Base-by-base conservation (phyloP, 106 monocot species). In the Dioscorea alata region DNA sequence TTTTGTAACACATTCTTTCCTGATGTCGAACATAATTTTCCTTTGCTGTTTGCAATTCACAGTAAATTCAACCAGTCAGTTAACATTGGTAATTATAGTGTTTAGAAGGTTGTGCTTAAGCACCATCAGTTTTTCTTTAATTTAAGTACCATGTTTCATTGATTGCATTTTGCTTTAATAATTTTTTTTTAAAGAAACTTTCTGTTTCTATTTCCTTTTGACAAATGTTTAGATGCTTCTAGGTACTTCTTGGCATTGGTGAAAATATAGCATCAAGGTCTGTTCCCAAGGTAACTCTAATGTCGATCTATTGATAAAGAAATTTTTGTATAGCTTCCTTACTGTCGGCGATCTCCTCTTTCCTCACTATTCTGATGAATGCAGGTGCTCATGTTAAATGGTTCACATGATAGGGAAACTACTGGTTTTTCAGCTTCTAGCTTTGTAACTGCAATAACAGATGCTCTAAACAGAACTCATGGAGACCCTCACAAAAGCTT, bases 391-490 rank as follows among this genome's bases (percentile, higher is more conserved):
- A 61, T 99, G 19, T 78, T 99, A 60, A 99, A 99, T 85, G 92
- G 92, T 61, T 85, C 87, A 32, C 83, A 90, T 79, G 92, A 99
- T 67, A 87, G 97, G 70, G 97, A 97, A 79, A 97, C 97, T 61
- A 22, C 69, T 57, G 86, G 89, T 1, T 77, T 92, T 50, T 80
- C 86, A 70, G 92, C 97, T 63, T 89, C 92, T 57, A 78, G 77
- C 64, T 97, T 97, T 79, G 87, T 97, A 54, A 78, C 86, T 75
- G 89, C 92, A 67, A 87, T 97, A 24, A 85, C 92, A 70, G 89
- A 97, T 92, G 88, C 97, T 68, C 76, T 99, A 50, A 92, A 92
- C 68, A 79, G 89, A 72, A 89, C 92, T 19, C 60, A 92, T 74
- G 92, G 97, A 57, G 75, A 89, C 61, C 73, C 89, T 70, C 32